These are phyloP conservation scores for Talaromyces verruculosus DNA, from an alignment of 2,329 filamentous ascomycete species.

Conservation along the genomic window DNA sequence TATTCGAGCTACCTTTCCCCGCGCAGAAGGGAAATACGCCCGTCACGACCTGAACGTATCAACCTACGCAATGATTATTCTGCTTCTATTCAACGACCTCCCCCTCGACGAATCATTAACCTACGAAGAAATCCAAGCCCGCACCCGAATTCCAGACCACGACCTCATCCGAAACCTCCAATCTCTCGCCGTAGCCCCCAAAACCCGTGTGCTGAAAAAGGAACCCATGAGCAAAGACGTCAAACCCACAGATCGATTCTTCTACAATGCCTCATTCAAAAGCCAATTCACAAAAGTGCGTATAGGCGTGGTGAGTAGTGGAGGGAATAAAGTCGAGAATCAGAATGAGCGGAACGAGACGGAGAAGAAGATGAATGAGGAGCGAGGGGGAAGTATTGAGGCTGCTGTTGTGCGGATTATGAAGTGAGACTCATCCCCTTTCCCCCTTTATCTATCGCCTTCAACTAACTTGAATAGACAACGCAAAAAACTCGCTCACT, in stretches of 20 bases:
- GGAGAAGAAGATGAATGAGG: constrained; percentile 52
- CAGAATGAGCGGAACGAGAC: constrained; percentile 57
- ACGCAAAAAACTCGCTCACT: constrained; percentile 50
- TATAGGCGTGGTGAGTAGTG: constrained; percentile 74
- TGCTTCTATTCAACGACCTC: constrained; percentile 86
- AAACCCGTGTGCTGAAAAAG: constrained; percentile 77
- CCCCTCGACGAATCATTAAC: constrained; percentile 52
- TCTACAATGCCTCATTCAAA: constrained; percentile 76
- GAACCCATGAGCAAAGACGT: constrained; percentile 76
- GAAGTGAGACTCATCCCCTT: constrained; percentile 43
- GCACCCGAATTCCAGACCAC: constrained; percentile 71
- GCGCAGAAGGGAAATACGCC: constrained; percentile 67
- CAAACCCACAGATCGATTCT: constrained; percentile 74
- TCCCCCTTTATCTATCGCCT: not conserved
- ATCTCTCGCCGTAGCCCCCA: constrained; percentile 77
- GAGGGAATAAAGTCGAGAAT: constrained; percentile 81
- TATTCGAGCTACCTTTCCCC: constrained; percentile 75
- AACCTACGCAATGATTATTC: constrained; percentile 86
- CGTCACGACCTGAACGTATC: constrained; percentile 89
- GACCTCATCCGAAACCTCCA: constrained; percentile 78
- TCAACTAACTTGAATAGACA: constrained; percentile 35
- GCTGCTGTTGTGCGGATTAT: constrained; percentile 55
- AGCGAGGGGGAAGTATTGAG: constrained; percentile 51
- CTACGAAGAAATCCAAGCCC: constrained; percentile 76
- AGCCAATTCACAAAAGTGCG: constrained; percentile 87